Base-by-base conservation (phyloP, 2,329 filamentous ascomycete species). In the Botrytis hyacinthi region DNA sequence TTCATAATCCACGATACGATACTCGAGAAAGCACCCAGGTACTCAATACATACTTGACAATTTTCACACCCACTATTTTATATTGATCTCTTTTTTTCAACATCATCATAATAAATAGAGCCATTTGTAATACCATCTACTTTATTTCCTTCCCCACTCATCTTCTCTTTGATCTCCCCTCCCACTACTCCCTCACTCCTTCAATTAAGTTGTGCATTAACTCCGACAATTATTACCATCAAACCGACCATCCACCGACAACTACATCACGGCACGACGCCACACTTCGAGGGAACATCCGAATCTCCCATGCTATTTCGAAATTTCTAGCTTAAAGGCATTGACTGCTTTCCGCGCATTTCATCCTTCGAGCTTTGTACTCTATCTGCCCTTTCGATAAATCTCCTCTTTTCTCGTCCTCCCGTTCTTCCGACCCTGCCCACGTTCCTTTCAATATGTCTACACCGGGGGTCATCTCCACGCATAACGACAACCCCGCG, bases 401-500 rank as follows among this genome's bases (percentile, higher is more conserved):
- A 68, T 54, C 66, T 40, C 29, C 54, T 29, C 14, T 29, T n/a
- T 57, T 29, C 51, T 57, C 26, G 60, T 10, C 2, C 35, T 37
- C 40, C 32, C 44, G 3, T 60, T 42, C 22, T n/a, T 40, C 37
- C n/a, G 14, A 51, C 46, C n/a, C 32, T 42, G 12, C n/a, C n/a
- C 46, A 66, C 46, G 20, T 51, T 40, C 29, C 59, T 42, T 35
- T 29, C 37, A 67, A 18, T n/a, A 40, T 54, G 62, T 67, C 70
- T 32, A 59, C n/a, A n/a, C 40, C 29, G 20, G 60, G 61, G 35
- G n/a, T 9, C 9, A 20, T 29, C 29, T 44, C 61, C 48, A 35
- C 48, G 20, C 26, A 20, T 26, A 62, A 57, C 62, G 61, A 66
- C 75, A 51, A 73, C 71, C 70, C 80, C 75, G 71, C 78, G 62